Conservation (phyloP, 2,329 filamentous ascomycete genomes). For the Plectosphaerella sp. region DNA sequence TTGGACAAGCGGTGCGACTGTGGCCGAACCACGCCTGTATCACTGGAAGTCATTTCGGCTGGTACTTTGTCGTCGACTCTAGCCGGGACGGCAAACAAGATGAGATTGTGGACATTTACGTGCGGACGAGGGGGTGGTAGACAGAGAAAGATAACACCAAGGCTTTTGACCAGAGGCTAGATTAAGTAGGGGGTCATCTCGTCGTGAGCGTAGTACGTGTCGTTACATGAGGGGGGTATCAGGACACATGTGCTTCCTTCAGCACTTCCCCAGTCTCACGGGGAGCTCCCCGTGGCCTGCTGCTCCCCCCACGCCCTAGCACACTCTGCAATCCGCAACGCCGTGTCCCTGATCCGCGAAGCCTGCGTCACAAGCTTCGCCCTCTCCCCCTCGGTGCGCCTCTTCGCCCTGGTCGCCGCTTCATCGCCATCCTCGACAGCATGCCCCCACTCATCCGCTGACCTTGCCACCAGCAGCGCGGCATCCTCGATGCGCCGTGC, state of each 20-base stretch:
- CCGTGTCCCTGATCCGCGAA: slow-evolving; percentile 7
- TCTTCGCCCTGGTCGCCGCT: not conserved
- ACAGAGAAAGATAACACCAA: slow-evolving; percentile 1
- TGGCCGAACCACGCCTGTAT: slow-evolving; percentile 65
- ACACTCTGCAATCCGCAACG: slow-evolving; percentile 7
- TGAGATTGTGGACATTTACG: slow-evolving; percentile 54
- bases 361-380: slow-evolving; percentile 6
- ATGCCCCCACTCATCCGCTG: slow-evolving; percentile 18
- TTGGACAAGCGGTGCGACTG: slow-evolving; percentile 39
- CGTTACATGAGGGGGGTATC: not conserved
- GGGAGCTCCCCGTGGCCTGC: slow-evolving; percentile 7
- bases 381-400: slow-evolving; percentile 1
- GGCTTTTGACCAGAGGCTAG: slow-evolving; percentile 37
- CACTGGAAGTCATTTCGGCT: slow-evolving; percentile 54
- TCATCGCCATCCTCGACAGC: slow-evolving; percentile 2
- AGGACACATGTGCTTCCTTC: not conserved
- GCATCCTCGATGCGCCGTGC: slow-evolving; percentile 19
- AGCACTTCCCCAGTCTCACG: not conserved
- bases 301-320: slow-evolving; percentile 11
- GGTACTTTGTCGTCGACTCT: slow-evolving; percentile 50
- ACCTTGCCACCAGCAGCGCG: slow-evolving; percentile 18
- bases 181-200: not conserved
- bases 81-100: slow-evolving; percentile 30
- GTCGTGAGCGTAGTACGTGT: not conserved
- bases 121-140: slow-evolving; percentile 48